Conservation (phyloP, 83 land plant genomes). For the Larix sibirica region DNA sequence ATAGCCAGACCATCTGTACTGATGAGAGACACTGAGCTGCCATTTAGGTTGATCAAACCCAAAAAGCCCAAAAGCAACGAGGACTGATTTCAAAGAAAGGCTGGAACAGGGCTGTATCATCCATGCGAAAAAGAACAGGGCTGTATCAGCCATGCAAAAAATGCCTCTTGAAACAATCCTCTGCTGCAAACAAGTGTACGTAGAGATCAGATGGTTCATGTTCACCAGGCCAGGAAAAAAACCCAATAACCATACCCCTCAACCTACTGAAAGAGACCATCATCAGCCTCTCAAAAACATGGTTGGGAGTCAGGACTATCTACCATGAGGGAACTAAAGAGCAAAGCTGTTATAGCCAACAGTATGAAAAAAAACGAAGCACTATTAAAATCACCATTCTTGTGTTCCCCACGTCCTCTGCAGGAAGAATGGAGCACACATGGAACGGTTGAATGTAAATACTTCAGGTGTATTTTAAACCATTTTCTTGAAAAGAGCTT, state of each 20-base stretch:
- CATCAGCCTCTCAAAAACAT: conserved; percentile 1
- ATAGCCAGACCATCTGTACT: too few species aligned
- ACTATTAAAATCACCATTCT: not conserved
- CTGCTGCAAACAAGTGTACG: not conserved
- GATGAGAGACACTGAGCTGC: too few species aligned
- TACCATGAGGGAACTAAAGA: not conserved
- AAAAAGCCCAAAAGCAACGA: conserved; percentile 8
- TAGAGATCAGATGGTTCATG: not conserved
- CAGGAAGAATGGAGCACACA: not conserved
- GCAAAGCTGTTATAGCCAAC: not conserved
- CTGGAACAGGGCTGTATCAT: not conserved
- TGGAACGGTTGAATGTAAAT: not conserved
- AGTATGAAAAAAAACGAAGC: not conserved
- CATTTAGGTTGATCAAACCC: not conserved
- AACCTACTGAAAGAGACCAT: not conserved
- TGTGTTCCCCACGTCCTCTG: not conserved
- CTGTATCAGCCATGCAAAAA: conserved; percentile 4
- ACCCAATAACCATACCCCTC: not conserved
- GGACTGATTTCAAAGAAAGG: not conserved
- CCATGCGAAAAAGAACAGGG: conserved; percentile 14
- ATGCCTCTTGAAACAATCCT: conserved; percentile 8
- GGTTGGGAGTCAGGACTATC: not conserved
- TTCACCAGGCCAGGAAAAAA: not conserved
- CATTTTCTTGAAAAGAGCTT: conserved; percentile 23
- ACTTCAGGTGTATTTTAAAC: not conserved